phyloP scores from a whole-genome alignment of 768 basidiomycete species.

The Termitomyces sp. region DNA sequence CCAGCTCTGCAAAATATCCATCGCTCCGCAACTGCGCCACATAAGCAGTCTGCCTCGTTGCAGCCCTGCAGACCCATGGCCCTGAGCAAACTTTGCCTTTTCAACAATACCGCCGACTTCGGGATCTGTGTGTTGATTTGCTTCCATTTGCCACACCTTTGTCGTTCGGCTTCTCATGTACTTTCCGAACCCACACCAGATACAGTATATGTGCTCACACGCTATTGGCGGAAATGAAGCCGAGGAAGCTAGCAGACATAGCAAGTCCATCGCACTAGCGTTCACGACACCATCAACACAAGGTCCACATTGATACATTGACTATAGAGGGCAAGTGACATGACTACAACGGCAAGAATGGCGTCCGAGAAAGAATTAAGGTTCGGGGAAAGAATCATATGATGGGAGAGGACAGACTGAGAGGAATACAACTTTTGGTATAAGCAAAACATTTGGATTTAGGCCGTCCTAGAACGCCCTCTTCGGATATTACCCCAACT shows the following conservation, averaged over 20 bases:
- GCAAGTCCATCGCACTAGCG: neutral
- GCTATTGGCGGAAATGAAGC: constrained; percentile 10
- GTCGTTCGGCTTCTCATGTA: constrained; percentile 3
- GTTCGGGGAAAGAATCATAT: neutral
- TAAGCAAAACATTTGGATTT: constrained; percentile 5
- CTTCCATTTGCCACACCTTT: neutral
- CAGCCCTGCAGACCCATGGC: neutral
- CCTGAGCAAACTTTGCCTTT: neutral
- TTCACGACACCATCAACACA: neutral
- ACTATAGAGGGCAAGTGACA: neutral
- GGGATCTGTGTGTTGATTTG: constrained; percentile 3
- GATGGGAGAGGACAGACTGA: neutral
- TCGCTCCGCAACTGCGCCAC: constrained; percentile 9
- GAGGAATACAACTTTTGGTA: constrained; percentile 2
- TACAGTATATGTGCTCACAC: constrained; percentile 3
- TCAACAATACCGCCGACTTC: constrained; percentile 3
- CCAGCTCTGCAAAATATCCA: neutral
- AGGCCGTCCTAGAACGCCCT: constrained; percentile 15
- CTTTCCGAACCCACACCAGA: neutral
- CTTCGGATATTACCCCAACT: constrained; percentile 17
- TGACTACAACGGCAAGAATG: neutral
- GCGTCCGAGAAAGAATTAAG: neutral
- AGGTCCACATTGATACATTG: neutral
- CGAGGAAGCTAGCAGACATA: neutral
- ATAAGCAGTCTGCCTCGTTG: constrained; percentile 1